Evolutionary conservation across 805 yeast species (phyloP).

Genomic region (Metschnikowia cubensis): DNA sequence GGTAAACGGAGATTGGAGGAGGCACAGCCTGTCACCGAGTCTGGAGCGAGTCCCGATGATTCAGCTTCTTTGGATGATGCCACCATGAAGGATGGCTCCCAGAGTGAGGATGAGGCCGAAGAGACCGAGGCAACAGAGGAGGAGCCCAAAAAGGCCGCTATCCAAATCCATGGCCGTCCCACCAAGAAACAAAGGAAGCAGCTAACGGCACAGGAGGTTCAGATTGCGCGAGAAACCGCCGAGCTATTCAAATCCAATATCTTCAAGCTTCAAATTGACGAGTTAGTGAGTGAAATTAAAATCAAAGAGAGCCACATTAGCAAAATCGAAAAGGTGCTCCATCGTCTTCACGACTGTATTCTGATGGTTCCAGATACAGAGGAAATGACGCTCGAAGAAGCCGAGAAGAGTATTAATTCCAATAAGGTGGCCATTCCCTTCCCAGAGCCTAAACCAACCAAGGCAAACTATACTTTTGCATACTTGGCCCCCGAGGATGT

Average conservation of each 20-base stretch:
- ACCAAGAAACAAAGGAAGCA: constrained; percentile 37
- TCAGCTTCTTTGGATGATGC: not conserved
- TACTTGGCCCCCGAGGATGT: constrained; percentile 69
- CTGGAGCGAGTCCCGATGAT: not conserved
- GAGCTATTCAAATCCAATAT: constrained; percentile 93
- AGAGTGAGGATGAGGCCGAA: constrained; percentile 11
- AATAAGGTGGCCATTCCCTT: constrained; percentile 69
- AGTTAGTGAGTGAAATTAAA: constrained; percentile 73
- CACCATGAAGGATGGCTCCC: not conserved
- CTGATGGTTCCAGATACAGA: constrained; percentile 55
- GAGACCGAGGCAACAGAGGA: not conserved
- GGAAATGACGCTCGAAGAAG: constrained; percentile 53
- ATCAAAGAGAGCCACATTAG: constrained; percentile 65
- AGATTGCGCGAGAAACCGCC: constrained; percentile 88
- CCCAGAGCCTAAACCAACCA: constrained; percentile 83
- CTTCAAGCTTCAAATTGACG: constrained; percentile 93
- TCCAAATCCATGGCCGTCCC: constrained; percentile 16
- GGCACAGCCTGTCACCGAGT: not conserved
- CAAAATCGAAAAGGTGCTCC: constrained; percentile 70
- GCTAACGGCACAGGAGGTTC: constrained; percentile 76
- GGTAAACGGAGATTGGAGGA: constrained; percentile 5
- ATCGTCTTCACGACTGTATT: constrained; percentile 64
- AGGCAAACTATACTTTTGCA: constrained; percentile 66
- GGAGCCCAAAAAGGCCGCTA: constrained; percentile 1
- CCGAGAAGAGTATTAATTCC: constrained; percentile 48